Percentiles rank a stretch among this genome's conserved stretches.
Evolutionary conservation across 2,329 filamentous ascomycete genomes (phyloP).

Genomic region (Calonectria pseudoreteaudii): DNA sequence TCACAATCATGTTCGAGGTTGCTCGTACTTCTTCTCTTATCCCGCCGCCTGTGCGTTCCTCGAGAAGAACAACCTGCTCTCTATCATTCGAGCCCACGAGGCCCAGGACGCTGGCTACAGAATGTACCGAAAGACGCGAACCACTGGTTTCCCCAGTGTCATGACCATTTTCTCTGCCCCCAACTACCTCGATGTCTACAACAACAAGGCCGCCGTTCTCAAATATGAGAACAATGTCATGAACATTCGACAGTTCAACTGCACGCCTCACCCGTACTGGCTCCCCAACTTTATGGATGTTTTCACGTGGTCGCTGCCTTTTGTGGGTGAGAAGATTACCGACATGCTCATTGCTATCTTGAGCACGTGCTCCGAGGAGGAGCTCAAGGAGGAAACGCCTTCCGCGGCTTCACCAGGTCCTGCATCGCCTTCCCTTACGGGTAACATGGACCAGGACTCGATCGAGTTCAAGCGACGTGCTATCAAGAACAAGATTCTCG

Average conservation of each 20-base stretch:
- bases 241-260: constrained; percentile 99
- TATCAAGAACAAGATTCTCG: constrained; percentile 99
- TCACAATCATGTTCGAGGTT: constrained; percentile 98
- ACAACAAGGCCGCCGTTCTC: constrained; percentile 98
- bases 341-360: constrained; percentile 99
- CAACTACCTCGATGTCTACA: constrained; percentile 99
- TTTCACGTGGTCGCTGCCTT: constrained; percentile 99
- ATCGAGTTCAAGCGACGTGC: constrained; percentile 94
- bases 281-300: constrained; percentile 99
- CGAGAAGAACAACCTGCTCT: constrained; percentile 98
- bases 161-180: constrained; percentile 99
- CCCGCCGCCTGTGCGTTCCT: constrained; percentile 96
- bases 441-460: constrained; percentile 78
- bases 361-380: constrained; percentile 99
- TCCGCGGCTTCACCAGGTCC: constrained; percentile 77
- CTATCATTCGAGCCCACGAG: constrained; percentile 96
- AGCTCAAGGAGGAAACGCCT: constrained; percentile 88
- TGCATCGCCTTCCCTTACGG: constrained; percentile 73
- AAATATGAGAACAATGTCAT: constrained; percentile 99
- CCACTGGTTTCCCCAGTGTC: constrained; percentile 97
- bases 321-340: constrained; percentile 98
- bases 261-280: constrained; percentile 99
- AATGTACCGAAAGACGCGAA: constrained; percentile 99
- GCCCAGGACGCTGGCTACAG: constrained; percentile 98
- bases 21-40: constrained; percentile 99